A percentile compares a stretch with the other conserved stretches of the same genome.
phyloP scores from a whole-genome alignment of 345 rosid species.

The Gossypium longicalyx region DNA sequence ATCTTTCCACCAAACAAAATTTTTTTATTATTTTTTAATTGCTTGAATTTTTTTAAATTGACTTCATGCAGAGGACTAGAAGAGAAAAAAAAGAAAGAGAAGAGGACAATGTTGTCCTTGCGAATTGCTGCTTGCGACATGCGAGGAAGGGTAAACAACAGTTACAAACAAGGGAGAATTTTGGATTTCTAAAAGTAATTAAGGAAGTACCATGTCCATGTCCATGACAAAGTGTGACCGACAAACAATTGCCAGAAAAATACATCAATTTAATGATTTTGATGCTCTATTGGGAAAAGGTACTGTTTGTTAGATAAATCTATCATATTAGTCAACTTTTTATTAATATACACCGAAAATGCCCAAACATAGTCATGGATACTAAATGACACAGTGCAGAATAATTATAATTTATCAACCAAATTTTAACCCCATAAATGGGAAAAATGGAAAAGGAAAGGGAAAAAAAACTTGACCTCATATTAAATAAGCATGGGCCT shows the following conservation, averaged over 20 bases:
- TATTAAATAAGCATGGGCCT: constrained; percentile 7
- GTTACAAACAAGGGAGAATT: neutral
- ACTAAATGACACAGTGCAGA: neutral
- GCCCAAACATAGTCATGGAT: neutral
- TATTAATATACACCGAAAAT: neutral
- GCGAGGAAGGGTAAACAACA: neutral
- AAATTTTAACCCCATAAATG: neutral
- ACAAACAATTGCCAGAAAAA: neutral
- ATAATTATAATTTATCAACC: neutral
- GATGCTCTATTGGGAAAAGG: neutral
- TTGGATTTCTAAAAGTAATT: neutral
- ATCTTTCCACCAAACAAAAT: no score
- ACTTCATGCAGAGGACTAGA: no score
- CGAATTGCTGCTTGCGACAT: no score
- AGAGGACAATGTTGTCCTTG: no score
- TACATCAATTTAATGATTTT: no score
- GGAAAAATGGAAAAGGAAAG: neutral
- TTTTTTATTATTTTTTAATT: no score
- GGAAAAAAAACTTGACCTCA: neutral
- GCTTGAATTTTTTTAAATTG: no score
- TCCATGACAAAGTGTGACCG: neutral
- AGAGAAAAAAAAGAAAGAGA: no score
- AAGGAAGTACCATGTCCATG: neutral
- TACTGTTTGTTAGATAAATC: neutral
- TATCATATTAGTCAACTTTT: neutral